Evolutionary conservation across 495 filamentous ascomycete species (phyloP).

Genomic region (Penicillium crystallinum): DNA sequence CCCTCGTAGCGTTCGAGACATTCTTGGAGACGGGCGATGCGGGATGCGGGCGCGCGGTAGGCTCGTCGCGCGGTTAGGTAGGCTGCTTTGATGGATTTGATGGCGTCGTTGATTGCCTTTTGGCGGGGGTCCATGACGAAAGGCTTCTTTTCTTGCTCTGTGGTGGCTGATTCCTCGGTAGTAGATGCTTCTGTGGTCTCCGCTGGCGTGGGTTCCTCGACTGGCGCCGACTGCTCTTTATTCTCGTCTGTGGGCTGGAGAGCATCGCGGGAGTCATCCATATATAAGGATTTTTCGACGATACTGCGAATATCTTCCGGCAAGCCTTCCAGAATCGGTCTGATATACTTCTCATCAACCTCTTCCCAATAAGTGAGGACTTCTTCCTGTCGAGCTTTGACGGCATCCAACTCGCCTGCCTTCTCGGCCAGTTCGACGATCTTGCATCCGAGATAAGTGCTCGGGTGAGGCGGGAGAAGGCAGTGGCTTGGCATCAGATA

Average conservation of each 20-base stretch:
- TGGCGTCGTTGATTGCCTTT: conserved; percentile 48
- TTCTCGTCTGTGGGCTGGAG: conserved; percentile 9
- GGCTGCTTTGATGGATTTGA: conserved; percentile 71
- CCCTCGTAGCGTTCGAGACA: conserved; percentile 68
- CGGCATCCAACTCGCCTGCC: conserved; percentile 61
- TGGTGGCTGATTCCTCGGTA: neutral
- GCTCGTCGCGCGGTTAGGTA: conserved; percentile 70
- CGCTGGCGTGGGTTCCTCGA: conserved; percentile 9
- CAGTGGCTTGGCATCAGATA: conserved; percentile 90
- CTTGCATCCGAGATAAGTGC: conserved; percentile 75
- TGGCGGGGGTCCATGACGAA: conserved; percentile 24
- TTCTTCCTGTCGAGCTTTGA: conserved; percentile 65
- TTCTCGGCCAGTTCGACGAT: conserved; percentile 67
- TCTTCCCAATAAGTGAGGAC: conserved; percentile 75
- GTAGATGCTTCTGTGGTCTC: conserved; percentile 10
- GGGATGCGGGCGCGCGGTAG: conserved; percentile 71
- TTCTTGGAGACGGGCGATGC: conserved; percentile 66
- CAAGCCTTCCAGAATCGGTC: conserved; percentile 60
- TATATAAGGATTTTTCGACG: conserved; percentile 37
- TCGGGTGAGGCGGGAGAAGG: conserved; percentile 86
- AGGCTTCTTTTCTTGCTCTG: conserved; percentile 3
- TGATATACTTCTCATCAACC: conserved; percentile 68
- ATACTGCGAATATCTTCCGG: conserved; percentile 42
- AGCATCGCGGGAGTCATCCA: conserved; percentile 20
- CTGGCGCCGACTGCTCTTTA: neutral